Percentiles rank a stretch among this genome's conserved stretches.
These are phyloP conservation scores for Aspergillus novoparasiticus DNA, from an alignment of 2,329 filamentous ascomycete species.

Conservation along the genomic window DNA sequence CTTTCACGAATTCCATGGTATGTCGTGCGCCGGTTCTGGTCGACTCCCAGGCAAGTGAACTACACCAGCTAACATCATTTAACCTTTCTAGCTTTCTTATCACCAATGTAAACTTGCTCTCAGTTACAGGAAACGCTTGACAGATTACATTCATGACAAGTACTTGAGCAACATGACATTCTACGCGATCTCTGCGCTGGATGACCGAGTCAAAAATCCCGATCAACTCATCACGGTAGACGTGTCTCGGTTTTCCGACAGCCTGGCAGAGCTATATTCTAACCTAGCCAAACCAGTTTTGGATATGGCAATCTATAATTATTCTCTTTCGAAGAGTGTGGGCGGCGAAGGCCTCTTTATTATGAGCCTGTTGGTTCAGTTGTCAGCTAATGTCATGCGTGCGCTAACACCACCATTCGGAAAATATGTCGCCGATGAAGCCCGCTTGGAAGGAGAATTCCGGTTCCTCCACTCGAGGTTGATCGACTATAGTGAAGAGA, in stretches of 20 bases:
- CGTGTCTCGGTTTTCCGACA: conserved; percentile 94
- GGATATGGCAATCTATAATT: conserved; percentile 97
- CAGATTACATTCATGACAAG: conserved; percentile 91
- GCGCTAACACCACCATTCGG: conserved; percentile 94
- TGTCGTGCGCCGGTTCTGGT: conserved; percentile 32
- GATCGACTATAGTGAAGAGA: conserved; percentile 94
- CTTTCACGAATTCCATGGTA: conserved; percentile 98
- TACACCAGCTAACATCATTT: conserved; percentile 8
- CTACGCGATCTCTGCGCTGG: conserved; percentile 90
- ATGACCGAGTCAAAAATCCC: conserved; percentile 97
- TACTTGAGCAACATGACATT: conserved; percentile 98
- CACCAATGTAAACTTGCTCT: conserved; percentile 94
- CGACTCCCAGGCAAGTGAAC: conserved; percentile 1
- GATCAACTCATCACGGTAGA: conserved; percentile 97
- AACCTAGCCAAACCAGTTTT: conserved; percentile 93
- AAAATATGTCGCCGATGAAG: conserved; percentile 96
- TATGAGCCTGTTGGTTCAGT: conserved; percentile 90
- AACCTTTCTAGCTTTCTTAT: conserved; percentile 74
- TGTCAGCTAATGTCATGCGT: conserved; percentile 91
- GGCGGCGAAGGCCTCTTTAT: conserved; percentile 93
- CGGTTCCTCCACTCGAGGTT: conserved; percentile 90
- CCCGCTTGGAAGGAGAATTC: conserved; percentile 91
- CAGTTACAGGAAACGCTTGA: conserved; percentile 88
- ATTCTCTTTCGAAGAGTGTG: conserved; percentile 89
- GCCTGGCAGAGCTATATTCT: conserved; percentile 90